Evolutionary conservation across 495 filamentous ascomycete genomes (phyloP).

Genomic region (Aspergillus ostianus): DNA sequence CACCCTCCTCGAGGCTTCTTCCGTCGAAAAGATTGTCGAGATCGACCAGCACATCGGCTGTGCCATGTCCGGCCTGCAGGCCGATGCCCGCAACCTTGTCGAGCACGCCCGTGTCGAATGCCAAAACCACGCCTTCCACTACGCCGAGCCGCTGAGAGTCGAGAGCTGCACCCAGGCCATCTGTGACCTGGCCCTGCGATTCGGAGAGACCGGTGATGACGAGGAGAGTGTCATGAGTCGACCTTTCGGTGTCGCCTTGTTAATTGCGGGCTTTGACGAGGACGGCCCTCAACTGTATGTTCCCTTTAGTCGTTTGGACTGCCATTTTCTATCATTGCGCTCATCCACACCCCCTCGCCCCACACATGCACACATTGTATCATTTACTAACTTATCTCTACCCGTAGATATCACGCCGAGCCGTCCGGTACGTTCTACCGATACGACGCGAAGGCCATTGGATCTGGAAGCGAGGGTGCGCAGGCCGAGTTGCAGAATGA

Average conservation of each 20-base stretch:
- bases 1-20: conserved; percentile 91
- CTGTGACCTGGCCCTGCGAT: conserved; percentile 92
- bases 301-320: neutral
- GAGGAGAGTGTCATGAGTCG: conserved; percentile 98
- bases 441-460: conserved; percentile 98
- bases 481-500: conserved; percentile 98
- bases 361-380: neutral
- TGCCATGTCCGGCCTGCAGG: conserved; percentile 96
- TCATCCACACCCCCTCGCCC: neutral
- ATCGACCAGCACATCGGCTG: conserved; percentile 98
- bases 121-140: conserved; percentile 96
- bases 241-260: conserved; percentile 92
- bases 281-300: conserved; percentile 88
- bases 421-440: conserved; percentile 97
- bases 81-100: conserved; percentile 92
- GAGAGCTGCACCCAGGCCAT: conserved; percentile 99
- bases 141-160: conserved; percentile 86
- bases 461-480: conserved; percentile 91
- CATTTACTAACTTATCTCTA: neutral
- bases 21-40: conserved; percentile 98
- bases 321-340: neutral
- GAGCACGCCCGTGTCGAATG: conserved; percentile 97
- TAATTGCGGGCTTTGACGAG: conserved; percentile 97
- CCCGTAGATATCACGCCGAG: conserved; percentile 84
- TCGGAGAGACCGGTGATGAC: conserved; percentile 95